Evolutionary conservation across 164 flowering plant species (phyloP), one percentile per base, ranked within the genome.

Genomic region (Magnolia changhungtana): DNA sequence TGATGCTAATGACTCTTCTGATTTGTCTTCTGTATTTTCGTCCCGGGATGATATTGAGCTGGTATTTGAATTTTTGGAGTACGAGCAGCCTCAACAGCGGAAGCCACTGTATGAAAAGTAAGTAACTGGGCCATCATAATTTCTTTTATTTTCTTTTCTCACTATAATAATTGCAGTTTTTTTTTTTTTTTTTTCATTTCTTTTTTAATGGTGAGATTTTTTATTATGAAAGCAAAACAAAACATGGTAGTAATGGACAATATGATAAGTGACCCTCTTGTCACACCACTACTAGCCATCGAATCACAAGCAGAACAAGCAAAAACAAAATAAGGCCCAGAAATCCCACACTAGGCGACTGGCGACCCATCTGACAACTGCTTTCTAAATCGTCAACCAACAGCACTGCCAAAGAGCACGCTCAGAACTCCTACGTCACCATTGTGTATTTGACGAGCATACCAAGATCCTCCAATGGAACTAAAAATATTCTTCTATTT

Each of bases 1-100:
- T 24, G 37, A 29, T 24, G 19, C 31, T 24, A 16, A 14, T 67
- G 70, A 55, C 61, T 55, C 14, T 49, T 72, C 77, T 71, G 79
- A 77, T 66, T 70, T 64, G 73, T 76, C 78, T 51, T 66, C 77
- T 20, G 78, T 76, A 71, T 78, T 67, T 27, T 59, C 73, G 16
- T 74, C 24, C 11, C 49, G 78, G 16, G 77, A 78, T 78, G 88
- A 82, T 72, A 45, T 71, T 23, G 89, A 91, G 80, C 90, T 89
- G 19, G 79, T 92, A 50, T 91, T 90, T 76, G 93, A 92, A 72
- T 92, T 83, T 80, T 92, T 90, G 84, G 95, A 92, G 74, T 77
- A 75, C 10, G 92, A 86, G 29, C 90, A 78, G 75, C 97, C 93
- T 72, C 93, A 83, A 37, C 88, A 76, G 65, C 85, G 97, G 73